Conservation (phyloP, 2,329 filamentous ascomycete genomes). For the Ophiocordyceps robertsii region DNA sequence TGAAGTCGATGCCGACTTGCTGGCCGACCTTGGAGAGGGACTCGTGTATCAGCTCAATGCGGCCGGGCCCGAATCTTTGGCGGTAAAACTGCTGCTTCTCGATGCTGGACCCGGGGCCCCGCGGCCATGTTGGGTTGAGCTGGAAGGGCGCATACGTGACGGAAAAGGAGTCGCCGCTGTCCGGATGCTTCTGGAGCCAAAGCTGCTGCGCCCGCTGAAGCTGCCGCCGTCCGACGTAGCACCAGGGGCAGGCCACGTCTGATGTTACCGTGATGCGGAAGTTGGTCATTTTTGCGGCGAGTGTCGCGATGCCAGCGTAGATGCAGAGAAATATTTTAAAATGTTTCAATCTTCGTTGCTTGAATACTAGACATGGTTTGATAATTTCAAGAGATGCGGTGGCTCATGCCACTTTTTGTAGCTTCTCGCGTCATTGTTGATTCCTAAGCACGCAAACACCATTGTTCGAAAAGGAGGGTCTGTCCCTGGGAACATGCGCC, state of each 20-base stretch:
- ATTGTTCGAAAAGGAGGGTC: not conserved
- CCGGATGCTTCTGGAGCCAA: conserved; percentile 25
- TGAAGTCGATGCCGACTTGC: conserved; percentile 26
- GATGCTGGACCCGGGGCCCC: conserved; percentile 15
- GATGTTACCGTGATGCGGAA: conserved; percentile 33
- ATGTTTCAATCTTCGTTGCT: no score
- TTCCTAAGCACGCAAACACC: no score
- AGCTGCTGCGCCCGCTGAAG: conserved; percentile 30
- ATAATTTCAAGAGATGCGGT: no score
- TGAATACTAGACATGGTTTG: no score
- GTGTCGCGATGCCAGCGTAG: not conserved
- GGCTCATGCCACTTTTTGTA: no score
- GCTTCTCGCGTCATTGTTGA: no score
- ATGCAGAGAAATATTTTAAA: not conserved
- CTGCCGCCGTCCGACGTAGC: conserved; percentile 33
- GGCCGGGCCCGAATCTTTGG: conserved; percentile 48
- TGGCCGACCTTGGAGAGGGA: conserved; percentile 17
- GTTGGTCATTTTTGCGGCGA: conserved; percentile 39
- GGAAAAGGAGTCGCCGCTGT: conserved; percentile 43
- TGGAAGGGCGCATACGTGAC: conserved; percentile 33
- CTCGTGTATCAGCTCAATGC: conserved; percentile 24
- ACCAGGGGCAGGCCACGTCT: conserved; percentile 38
- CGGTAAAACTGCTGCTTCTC: conserved; percentile 24
- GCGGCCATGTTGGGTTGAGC: conserved; percentile 22
- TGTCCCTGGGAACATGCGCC: not conserved